phyloP scores from a whole-genome alignment of 306 rosid species.

The Prunus dulcis region DNA sequence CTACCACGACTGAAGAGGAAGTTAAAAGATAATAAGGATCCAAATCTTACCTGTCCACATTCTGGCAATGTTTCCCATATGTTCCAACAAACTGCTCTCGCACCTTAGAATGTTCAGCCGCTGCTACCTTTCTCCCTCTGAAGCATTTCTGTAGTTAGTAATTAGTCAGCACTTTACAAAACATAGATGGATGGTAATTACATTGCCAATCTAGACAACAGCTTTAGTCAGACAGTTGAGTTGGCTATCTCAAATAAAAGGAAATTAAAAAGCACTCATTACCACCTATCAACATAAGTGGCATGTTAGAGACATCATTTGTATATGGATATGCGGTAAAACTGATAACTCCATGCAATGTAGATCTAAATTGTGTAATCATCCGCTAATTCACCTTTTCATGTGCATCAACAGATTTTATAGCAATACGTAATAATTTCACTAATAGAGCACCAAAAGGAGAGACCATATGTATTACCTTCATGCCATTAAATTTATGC shows the following conservation, averaged over 20 bases:
- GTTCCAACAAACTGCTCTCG: conserved; percentile 57
- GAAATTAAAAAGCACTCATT: neutral
- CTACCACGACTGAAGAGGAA: neutral
- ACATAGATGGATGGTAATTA: neutral
- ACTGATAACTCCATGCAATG: neutral
- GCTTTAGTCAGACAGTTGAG: neutral
- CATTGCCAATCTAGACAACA: neutral
- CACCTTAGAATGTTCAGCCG: conserved; percentile 56
- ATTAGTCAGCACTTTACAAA: conserved; percentile 45
- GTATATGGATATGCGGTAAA: neutral
- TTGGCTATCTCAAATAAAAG: neutral
- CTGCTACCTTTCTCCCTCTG: conserved; percentile 80
- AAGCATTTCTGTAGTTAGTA: conserved; percentile 89
- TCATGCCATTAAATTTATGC: neutral
- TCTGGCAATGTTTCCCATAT: conserved; percentile 59
- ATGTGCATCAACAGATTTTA: neutral
- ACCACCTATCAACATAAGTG: neutral
- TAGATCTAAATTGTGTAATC: neutral
- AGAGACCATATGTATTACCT: neutral
- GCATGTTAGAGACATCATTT: neutral
- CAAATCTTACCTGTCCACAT: conserved; percentile 67
- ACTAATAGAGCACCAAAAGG: neutral
- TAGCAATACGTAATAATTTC: neutral
- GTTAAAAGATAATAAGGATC: neutral
- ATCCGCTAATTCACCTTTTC: neutral